These are phyloP conservation scores for Pochonia chlamydosporia DNA, from an alignment of 2,329 filamentous ascomycete species.

Conservation along the genomic window DNA sequence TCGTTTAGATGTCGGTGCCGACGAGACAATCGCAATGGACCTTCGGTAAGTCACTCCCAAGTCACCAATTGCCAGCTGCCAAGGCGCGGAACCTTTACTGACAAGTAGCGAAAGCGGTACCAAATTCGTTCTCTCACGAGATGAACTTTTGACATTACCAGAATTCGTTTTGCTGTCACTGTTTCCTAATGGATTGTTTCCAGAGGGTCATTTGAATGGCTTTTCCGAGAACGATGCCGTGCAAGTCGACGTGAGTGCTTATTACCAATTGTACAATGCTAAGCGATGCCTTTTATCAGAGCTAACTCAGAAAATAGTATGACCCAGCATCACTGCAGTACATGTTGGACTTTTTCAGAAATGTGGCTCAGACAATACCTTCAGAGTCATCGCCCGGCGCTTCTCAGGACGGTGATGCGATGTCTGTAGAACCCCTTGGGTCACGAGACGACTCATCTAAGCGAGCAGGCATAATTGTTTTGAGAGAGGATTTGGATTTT, in stretches of 20 bases:
- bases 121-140: constrained; percentile 86
- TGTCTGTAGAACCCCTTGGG: constrained; percentile 67
- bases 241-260: constrained; percentile 84
- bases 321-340: constrained; percentile 94
- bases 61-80: neutral
- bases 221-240: constrained; percentile 92
- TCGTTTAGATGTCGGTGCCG: constrained; percentile 65
- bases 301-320: constrained; percentile 55
- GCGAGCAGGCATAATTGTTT: constrained; percentile 94
- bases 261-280: neutral
- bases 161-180: constrained; percentile 97
- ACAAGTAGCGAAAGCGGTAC: constrained; percentile 60
- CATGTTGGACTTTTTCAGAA: constrained; percentile 98
- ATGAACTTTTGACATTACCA: constrained; percentile 89
- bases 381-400: constrained; percentile 62
- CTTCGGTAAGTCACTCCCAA: constrained; percentile 64
- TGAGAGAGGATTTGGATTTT: constrained; percentile 94
- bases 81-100: constrained; percentile 13
- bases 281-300: neutral
- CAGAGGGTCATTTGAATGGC: constrained; percentile 90
- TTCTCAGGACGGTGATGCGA: constrained; percentile 56
- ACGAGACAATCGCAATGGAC: constrained; percentile 94
- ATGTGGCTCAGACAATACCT: constrained; percentile 93
- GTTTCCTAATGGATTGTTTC: constrained; percentile 96
- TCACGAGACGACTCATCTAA: constrained; percentile 69